These are phyloP conservation scores for Colletotrichum tamarilloi DNA, from an alignment of 2,329 filamentous ascomycete species.

Conservation along the genomic window DNA sequence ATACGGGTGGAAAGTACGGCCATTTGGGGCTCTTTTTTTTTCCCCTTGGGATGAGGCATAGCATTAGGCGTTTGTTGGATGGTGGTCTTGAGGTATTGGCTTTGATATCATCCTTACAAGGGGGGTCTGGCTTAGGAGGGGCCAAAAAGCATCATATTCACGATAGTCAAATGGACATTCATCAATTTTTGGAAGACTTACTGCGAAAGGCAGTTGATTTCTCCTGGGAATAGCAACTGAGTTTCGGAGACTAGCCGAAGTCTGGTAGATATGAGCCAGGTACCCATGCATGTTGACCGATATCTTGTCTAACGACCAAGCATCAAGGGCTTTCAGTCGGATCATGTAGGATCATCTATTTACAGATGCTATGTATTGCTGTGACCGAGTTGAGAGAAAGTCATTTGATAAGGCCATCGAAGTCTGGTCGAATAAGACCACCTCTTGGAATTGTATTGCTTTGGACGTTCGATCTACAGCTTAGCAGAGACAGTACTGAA, in stretches of 20 bases:
- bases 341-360: too few species aligned
- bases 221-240: too few species aligned
- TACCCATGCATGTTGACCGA: neutral
- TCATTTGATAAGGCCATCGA: too few species aligned
- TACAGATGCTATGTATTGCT: too few species aligned
- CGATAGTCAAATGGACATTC: neutral
- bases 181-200: neutral
- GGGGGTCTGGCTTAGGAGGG: neutral
- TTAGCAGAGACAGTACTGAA: neutral
- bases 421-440: too few species aligned
- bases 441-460: too few species aligned
- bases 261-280: neutral
- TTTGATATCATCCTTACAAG: neutral
- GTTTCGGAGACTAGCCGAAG: neutral
- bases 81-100: neutral
- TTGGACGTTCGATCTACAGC: too few species aligned
- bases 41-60: conserved; percentile 25
- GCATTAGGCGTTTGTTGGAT: conserved; percentile 24
- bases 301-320: neutral
- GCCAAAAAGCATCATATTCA: neutral
- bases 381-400: too few species aligned
- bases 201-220: neutral
- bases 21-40: neutral
- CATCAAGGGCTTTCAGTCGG: too few species aligned
- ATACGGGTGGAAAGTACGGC: neutral